Evolutionary conservation across 164 flowering plant species (phyloP).

Genomic region (Magnolia changhungtana): DNA sequence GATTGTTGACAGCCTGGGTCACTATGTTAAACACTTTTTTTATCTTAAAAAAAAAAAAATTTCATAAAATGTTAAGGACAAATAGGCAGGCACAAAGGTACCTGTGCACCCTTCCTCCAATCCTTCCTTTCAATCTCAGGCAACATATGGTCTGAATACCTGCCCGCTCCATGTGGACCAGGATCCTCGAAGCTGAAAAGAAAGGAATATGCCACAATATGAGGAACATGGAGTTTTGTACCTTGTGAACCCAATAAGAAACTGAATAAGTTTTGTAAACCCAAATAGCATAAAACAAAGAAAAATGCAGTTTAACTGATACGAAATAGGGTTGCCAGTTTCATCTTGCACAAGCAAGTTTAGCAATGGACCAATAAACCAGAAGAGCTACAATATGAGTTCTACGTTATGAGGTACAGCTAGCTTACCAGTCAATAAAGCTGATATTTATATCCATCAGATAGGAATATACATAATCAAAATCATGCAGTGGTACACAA

Average conservation of each 20-base stretch:
- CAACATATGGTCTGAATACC: conserved; percentile 85
- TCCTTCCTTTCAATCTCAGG: conserved; percentile 85
- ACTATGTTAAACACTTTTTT: too few species aligned
- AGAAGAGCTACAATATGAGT: too few species aligned
- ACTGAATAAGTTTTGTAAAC: too few species aligned
- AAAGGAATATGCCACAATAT: neutral
- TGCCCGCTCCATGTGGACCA: conserved; percentile 93
- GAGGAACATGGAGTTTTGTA: neutral
- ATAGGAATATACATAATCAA: conserved; percentile 83
- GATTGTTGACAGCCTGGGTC: too few species aligned
- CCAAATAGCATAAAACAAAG: neutral
- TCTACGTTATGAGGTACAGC: neutral
- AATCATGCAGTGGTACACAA: conserved; percentile 81
- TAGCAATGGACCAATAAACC: too few species aligned
- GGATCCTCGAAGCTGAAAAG: conserved; percentile 83
- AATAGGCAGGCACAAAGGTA: conserved; percentile 20
- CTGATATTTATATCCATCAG: conserved; percentile 87
- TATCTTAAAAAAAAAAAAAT: too few species aligned
- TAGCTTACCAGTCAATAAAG: conserved; percentile 78
- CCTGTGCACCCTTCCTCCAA: conserved; percentile 97
- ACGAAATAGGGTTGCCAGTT: too few species aligned
- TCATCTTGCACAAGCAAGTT: too few species aligned
- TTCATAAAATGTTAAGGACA: neutral
- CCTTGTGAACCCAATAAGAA: neutral
- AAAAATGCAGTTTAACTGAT: neutral